Base-by-base conservation (phyloP, 805 yeast genomes). In the Jamesozyma spencerorum region DNA sequence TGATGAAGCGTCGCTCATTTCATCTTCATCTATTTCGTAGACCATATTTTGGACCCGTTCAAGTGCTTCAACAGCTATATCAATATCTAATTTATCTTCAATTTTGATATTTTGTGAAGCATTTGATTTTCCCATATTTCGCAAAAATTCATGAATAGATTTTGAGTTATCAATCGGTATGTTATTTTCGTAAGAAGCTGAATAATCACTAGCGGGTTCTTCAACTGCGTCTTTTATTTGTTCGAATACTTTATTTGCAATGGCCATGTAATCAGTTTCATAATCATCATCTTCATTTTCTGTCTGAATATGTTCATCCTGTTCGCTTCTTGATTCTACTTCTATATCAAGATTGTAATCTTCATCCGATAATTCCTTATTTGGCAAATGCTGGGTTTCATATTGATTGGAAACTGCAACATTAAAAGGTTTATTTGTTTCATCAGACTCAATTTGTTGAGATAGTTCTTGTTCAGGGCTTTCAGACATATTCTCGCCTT, bases 181-280 rank as follows among this genome's bases (percentile, higher is more conserved):
- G 12, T 34, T 15, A 5, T 22, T 22, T 20, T 20, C 18, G 22
- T 22, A 20, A 8, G 36, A 11, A 34, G 8, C 29, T 7, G 18
- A 11, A 14, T 18, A 10, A 5, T 40, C 26, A 13, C 18, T 13
- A 18, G 17, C 29, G 10, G n/a, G 5, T 27, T 36, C 40, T 20
- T 18, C 31, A 2, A 26, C 18, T 29, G 39, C 17, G 5, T 34
- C 17, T 19, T 35, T 31, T 13, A 38, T 17, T 31, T 38, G 36
- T 10, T 31, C 32, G 20, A 37, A 30, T 4, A 18, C 39, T 5
- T 15, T 34, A 28, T 8, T 27, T 19, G 38, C 41, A n/a, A 29
- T 14, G 2, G 37, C 24, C 5, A 29, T 19, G 20, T 19, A 27
- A 34, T 39, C 41, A 27, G 24, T 32, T 19, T 26, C 14, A 18